Evolutionary conservation across 352 stramenopile species (phyloP), one percentile per base, ranked within the genome.

Genomic region (Blastocystis sp.): DNA sequence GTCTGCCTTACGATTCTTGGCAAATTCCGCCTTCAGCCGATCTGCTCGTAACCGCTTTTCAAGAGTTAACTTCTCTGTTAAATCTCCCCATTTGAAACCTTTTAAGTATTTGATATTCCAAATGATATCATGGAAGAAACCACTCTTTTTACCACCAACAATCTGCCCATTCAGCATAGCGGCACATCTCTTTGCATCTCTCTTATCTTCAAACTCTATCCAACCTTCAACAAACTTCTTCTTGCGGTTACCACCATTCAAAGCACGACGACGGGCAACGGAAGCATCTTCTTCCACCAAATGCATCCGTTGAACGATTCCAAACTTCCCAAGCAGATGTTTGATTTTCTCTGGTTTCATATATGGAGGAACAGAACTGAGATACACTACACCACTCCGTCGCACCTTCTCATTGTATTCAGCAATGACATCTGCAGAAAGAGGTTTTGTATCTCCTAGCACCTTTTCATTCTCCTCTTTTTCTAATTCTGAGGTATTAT

Each of bases 21-120:
- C 91, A 66, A 95, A 94, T 88, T 94, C 91, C 86, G 94, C 92
- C 59, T 92, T 92, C 86, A 95, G 88, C 83, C 93, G 94, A 89
- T 94, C 92, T 66, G 93, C 91, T 27, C 92, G 92, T 37, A 95
- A 93, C 42, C 92, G 92, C 73, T 94, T 93, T 85, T 95, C 92
- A 83, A 94, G 94, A 5, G 92, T 88, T 90, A 32, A 94, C 90
- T 98, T 98, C 90, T 99, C 96, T 1, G 95, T 98, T 49, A 99
- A 90, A 88, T 98, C 94, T 54, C 94, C 92, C 96, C 96, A 99
- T 90, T 98, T 97, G 90, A 99, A 99, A 27, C 95, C 94, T 52
- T 93, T 93, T 87, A 99, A 91, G 91, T 98, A 99, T 91, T 98
- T 99, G 85, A 99, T 90, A 89, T 97, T 98, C 96, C 96, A 99